Conservation (phyloP, 2,329 filamentous ascomycete species). For the Sporothrix humicola region DNA sequence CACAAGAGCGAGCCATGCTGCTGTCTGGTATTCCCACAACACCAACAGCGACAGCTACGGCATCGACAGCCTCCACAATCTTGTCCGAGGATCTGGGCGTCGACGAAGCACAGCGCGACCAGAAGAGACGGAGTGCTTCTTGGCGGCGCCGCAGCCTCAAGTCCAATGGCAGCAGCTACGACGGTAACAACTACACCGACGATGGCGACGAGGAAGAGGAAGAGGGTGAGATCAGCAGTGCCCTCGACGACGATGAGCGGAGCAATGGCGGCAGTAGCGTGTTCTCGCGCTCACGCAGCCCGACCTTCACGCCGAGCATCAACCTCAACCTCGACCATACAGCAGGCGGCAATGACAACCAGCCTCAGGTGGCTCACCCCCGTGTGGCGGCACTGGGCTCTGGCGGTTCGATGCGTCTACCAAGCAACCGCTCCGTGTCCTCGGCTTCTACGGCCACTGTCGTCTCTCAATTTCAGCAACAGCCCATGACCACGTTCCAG, state of each 20-base stretch:
- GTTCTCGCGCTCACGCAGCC: conserved; percentile 66
- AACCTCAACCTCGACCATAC: conserved; percentile 31
- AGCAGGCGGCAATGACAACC: conserved; percentile 35
- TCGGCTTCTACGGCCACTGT: conserved; percentile 40
- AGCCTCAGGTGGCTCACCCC: conserved; percentile 32
- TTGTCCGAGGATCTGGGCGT: conserved; percentile 58
- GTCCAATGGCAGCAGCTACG: conserved; percentile 52
- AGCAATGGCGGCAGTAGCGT: conserved; percentile 61
- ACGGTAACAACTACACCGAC: conserved; percentile 55
- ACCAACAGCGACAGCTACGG: conserved; percentile 26
- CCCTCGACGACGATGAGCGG: conserved; percentile 52
- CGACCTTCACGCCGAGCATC: conserved; percentile 53
- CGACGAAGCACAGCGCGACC: conserved; percentile 55
- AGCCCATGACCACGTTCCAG: conserved; percentile 55
- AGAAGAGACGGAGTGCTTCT: conserved; percentile 45
- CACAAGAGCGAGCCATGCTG: conserved; percentile 47
- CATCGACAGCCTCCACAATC: conserved; percentile 39
- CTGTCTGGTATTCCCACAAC: conserved; percentile 39
- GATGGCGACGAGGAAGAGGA: conserved; percentile 43
- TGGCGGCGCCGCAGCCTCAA: conserved; percentile 48
- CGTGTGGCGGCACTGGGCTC: conserved; percentile 36
- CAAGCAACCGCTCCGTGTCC: conserved; percentile 31
- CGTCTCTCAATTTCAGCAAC: conserved; percentile 34
- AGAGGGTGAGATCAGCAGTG: conserved; percentile 51
- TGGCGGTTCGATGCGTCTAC: conserved; percentile 25